Evolutionary conservation across 352 stramenopile genomes (phyloP), one percentile per base, ranked within the genome.

Genomic region (Phytophthora quininea): DNA sequence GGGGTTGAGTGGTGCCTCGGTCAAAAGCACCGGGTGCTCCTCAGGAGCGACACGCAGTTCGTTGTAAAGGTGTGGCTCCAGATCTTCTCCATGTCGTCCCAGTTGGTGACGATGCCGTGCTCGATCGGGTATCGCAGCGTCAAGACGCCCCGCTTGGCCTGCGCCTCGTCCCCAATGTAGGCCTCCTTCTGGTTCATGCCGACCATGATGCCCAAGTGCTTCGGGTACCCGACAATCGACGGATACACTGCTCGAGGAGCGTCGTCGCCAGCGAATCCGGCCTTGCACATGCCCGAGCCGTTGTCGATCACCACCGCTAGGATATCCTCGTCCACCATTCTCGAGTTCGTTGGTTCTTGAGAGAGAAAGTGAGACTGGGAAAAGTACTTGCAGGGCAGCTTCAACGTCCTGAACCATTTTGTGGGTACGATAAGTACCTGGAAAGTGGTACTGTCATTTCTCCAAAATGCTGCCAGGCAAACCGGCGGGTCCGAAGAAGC

Each of bases 11-110:
- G 97, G 97, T 12, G 96, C 86, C 81, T 98, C 95, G 10, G 92
- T 98, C 7, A 98, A 73, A 52, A 98, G 79, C 55, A 99, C 97
- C 3, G 97, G 97, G 77, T 99, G 97, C 71, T 98, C 97, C 76
- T 99, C 97, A 3, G 97, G 97, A 15, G 91, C 92, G 7, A 98
- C 93, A 64, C 92, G 89, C 46, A 98, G 80, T 76, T 98, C 94
- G 80, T 99, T 99, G 92, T 99, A 99, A 99, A 99, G 59, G 97
- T 99, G 89, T 99, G 97, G 80, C 99, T 88, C 98, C 98, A 99
- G 69, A 99, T 99, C 90, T 99, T 99, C 80, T 99, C 97, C 97
- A 99, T 99, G 80, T 99, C 96, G 80, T 99, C 97, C 98, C 98
- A 99, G 88, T 99, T 99, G 57, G 96, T 99, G 33, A 99, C 97